phyloP scores from a whole-genome alignment of 2,329 filamentous ascomycete genomes.

The Pochonia chlamydosporia region DNA sequence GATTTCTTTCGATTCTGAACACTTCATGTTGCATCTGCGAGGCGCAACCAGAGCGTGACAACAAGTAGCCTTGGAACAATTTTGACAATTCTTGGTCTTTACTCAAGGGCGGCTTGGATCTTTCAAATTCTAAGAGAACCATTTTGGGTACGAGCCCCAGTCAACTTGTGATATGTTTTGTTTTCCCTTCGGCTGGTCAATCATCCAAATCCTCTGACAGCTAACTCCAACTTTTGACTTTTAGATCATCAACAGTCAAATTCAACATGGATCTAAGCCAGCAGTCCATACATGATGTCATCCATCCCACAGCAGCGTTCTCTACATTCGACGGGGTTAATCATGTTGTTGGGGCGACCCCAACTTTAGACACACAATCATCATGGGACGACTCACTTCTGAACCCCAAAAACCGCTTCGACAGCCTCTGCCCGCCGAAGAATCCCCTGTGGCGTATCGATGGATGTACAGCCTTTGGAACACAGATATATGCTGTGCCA shows the following conservation, averaged over 20 bases:
- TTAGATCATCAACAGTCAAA: too few species aligned
- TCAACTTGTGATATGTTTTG: too few species aligned
- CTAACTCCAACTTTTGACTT: too few species aligned
- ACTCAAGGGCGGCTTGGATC: too few species aligned
- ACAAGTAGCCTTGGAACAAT: too few species aligned
- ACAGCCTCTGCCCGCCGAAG: conserved; percentile 42
- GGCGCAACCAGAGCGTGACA: background rate
- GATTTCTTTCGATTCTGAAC: background rate
- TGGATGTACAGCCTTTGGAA: conserved; percentile 50
- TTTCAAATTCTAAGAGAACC: too few species aligned
- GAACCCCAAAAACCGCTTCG: conserved; percentile 56
- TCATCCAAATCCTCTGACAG: too few species aligned
- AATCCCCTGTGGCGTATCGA: conserved; percentile 52
- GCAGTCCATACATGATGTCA: conserved; percentile 46
- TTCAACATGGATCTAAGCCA: conserved; percentile 47
- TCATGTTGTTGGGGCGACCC: conserved; percentile 1
- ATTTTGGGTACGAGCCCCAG: too few species aligned
- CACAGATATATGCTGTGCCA: conserved; percentile 51
- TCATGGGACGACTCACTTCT: conserved; percentile 44
- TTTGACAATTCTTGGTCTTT: too few species aligned
- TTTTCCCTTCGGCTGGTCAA: too few species aligned
- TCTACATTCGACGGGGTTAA: conserved; percentile 7
- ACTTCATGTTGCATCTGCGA: background rate
- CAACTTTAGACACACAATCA: background rate
- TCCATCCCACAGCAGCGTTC: conserved; percentile 54